Base-by-base conservation (phyloP, 1,139 yeast species). In the Hyphopichia pseudoburtonii region DNA sequence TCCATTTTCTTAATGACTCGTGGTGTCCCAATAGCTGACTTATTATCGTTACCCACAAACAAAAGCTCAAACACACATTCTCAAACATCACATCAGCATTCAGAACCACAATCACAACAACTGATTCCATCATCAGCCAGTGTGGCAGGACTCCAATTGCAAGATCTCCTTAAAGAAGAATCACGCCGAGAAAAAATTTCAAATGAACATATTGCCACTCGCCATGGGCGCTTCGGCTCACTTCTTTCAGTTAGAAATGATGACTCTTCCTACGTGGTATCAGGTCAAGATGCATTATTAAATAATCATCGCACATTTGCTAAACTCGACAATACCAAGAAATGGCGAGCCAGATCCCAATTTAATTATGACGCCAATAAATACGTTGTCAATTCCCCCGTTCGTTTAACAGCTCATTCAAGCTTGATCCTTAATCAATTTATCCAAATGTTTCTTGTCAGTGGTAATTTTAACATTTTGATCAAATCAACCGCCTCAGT, bases 191-290 rank as follows among this genome's bases (percentile, higher is more conserved):
- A 76, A 44, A 70, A 65, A 33, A 58, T 62, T 15, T 78, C 78
- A 29, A 68, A 74, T 14, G 76, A 72, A 46, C 67, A 72, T 36
- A 66, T 78, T 4, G 78, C 85, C 1, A 76, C 90, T 0, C 73
- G 98, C 37, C 98, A 92, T 54, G 92, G 95, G 3, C 73, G 96
- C 30, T 92, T 92, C 64, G 98, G 98, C 1, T 82, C 97, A 0
- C 66, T 90, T 46, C 60, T 89, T 9, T 82, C 95, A 1, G 70
- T 89, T 22, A 69, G 73, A 11, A 24, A 24, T 24, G 77, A 76
- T 39, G 71, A 74, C 41, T 70, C 85, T 32, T 64, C 86, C 19
- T 78, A 87, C 12, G 78, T 88, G 0, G 60, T 71, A 8, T 80
- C 95, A 1, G 96, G 96, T 4, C 90, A 86, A 46, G 80, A 78